phyloP scores from a whole-genome alignment of 805 yeast species.

The Metschnikowia amazonensis region DNA sequence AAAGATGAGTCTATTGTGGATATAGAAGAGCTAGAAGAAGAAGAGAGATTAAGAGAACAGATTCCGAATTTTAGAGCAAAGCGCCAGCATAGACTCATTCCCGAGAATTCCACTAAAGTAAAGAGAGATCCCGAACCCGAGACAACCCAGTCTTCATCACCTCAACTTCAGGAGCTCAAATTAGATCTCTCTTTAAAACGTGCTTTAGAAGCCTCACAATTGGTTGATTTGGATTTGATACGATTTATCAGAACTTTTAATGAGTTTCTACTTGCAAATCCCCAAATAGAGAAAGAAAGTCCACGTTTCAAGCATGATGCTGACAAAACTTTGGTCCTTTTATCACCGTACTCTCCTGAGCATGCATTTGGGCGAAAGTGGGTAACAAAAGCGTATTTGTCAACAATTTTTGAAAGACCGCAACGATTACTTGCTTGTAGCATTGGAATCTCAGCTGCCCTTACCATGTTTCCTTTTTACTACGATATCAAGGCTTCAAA shows the following conservation, averaged over 20 bases:
- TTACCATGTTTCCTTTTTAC: conserved; percentile 61
- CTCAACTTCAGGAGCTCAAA: conserved; percentile 1
- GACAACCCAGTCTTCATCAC: conserved; percentile 1
- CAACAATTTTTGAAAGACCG: conserved; percentile 79
- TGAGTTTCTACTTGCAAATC: conserved; percentile 40
- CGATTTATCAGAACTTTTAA: conserved; percentile 42
- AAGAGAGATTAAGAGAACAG: conserved; percentile 32
- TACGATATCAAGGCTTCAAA: conserved; percentile 48
- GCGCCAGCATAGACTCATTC: conserved; percentile 28
- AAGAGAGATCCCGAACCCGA: conserved; percentile 4
- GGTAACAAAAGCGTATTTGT: conserved; percentile 63
- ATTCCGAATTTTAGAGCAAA: conserved; percentile 36
- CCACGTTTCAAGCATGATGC: conserved; percentile 32
- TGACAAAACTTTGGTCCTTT: conserved; percentile 54
- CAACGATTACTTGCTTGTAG: conserved; percentile 72
- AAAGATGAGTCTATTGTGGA: conserved; percentile 32
- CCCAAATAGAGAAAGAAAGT: conserved; percentile 39
- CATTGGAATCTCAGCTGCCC: conserved; percentile 74
- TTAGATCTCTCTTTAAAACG: conserved; percentile 8
- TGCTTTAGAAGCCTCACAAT: conserved; percentile 30
- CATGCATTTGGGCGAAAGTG: conserved; percentile 74
- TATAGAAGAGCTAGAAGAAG: conserved; percentile 33
- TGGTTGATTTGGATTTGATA: conserved; percentile 32
- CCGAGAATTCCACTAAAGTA: conserved; percentile 21
- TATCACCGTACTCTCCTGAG: conserved; percentile 66